Evolutionary conservation across 345 rosid genomes (phyloP).

Genomic region (Raphanus sativus): DNA sequence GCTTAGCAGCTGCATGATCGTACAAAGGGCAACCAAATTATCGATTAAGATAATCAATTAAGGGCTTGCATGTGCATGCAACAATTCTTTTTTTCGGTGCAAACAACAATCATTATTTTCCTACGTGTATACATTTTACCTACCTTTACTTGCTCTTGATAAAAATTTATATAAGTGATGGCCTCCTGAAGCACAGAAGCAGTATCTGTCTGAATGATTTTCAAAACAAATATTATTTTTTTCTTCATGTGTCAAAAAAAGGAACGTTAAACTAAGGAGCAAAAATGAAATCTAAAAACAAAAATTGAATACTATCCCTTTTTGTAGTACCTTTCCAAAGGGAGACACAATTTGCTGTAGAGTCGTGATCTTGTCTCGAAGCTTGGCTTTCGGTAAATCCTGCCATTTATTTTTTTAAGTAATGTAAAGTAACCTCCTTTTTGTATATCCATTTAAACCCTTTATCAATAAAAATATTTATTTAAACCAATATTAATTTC

Average conservation of each 20-base stretch:
- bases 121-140: slow-evolving; percentile 40
- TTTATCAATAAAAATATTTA: neutral
- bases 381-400: slow-evolving; percentile 83
- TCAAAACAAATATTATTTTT: slow-evolving; percentile 5
- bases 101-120: neutral
- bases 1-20: slow-evolving; percentile 58
- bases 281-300: neutral
- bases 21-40: slow-evolving; percentile 4
- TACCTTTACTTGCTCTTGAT: slow-evolving; percentile 89
- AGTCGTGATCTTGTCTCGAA: slow-evolving; percentile 79
- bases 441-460: neutral
- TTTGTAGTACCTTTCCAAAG: slow-evolving; percentile 74
- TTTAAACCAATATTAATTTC: neutral
- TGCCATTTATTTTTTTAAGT: slow-evolving; percentile 14
- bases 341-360: slow-evolving; percentile 98
- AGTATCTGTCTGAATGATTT: slow-evolving; percentile 71
- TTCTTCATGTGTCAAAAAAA: neutral
- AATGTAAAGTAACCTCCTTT: neutral
- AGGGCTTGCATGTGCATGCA: neutral
- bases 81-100: neutral
- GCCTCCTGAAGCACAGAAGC: slow-evolving; percentile 89
- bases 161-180: slow-evolving; percentile 66
- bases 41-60: neutral
- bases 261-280: neutral
- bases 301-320: neutral